phyloP scores from a whole-genome alignment of 306 rosid genomes.

The Macrotyloma uniflorum region DNA sequence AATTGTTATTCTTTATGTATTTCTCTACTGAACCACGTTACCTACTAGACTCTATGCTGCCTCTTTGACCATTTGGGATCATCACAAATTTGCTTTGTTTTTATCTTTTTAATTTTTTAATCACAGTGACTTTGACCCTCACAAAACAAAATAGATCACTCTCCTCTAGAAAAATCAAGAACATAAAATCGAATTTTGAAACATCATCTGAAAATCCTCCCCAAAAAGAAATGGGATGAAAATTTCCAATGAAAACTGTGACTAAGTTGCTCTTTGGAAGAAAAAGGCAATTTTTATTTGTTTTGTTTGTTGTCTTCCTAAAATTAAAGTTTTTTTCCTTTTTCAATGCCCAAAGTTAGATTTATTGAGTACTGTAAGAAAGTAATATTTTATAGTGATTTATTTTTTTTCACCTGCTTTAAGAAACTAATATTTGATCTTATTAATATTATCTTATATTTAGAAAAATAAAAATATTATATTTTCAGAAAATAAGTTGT shows the following conservation, averaged over 20 bases:
- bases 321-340: too few relatives aligned
- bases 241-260: background rate
- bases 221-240: background rate
- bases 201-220: background rate
- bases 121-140: background rate
- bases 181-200: background rate
- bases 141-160: background rate
- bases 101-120: background rate
- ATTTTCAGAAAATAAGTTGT: too few relatives aligned
- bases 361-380: too few relatives aligned
- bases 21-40: background rate
- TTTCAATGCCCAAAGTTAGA: too few relatives aligned
- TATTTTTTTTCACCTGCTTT: too few relatives aligned
- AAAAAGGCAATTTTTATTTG: background rate
- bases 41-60: slow-evolving; percentile 1
- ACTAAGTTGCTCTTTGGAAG: background rate
- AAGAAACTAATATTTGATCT: too few relatives aligned
- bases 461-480: too few relatives aligned
- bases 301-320: background rate
- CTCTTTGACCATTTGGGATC: slow-evolving; percentile 10
- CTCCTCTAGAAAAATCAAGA: background rate
- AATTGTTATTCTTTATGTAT: background rate
- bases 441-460: too few relatives aligned
- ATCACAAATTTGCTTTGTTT: background rate
- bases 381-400: too few relatives aligned